Percentiles rank a stretch among this genome's conserved stretches.
These are phyloP conservation scores for Arachnopeziza araneosa DNA, from an alignment of 2,329 filamentous ascomycete species.

Conservation along the genomic window DNA sequence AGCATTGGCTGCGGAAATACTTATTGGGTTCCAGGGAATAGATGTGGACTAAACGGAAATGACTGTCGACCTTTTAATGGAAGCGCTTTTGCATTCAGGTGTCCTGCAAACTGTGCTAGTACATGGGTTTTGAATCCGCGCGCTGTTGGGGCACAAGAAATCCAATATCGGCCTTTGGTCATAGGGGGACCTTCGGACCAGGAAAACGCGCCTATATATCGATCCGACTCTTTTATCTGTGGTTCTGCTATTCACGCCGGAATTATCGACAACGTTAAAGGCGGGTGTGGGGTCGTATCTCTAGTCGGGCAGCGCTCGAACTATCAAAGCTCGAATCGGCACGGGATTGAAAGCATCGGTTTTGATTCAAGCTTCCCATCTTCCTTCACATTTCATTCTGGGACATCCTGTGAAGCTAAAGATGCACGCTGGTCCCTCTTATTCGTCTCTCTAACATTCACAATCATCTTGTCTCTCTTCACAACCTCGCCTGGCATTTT, in stretches of 20 bases:
- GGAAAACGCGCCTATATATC: constrained; percentile 55
- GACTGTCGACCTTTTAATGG: constrained; percentile 71
- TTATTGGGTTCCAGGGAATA: constrained; percentile 67
- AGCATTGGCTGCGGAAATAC: constrained; percentile 61
- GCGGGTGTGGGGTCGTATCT: constrained; percentile 77
- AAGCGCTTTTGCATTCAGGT: constrained; percentile 66
- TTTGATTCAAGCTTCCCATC: constrained; percentile 91
- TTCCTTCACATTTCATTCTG: constrained; percentile 69
- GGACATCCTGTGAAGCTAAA: constrained; percentile 60
- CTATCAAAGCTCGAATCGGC: constrained; percentile 58
- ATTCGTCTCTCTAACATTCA: constrained; percentile 74
- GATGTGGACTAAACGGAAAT: constrained; percentile 68
- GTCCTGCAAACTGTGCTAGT: constrained; percentile 65
- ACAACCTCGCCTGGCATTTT: constrained; percentile 74
- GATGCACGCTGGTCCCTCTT: constrained; percentile 84
- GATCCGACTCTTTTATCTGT: constrained; percentile 86
- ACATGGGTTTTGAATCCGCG: constrained; percentile 64
- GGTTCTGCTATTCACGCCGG: constrained; percentile 80
- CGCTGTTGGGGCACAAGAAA: constrained; percentile 65
- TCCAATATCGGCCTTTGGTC: constrained; percentile 60
- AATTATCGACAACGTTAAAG: constrained; percentile 62
- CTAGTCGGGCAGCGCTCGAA: constrained; percentile 62
- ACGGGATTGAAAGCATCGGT: constrained; percentile 69
- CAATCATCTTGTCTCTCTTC: constrained; percentile 72
- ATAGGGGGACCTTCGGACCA: constrained; percentile 57